phyloP scores from a whole-genome alignment of 2,329 filamentous ascomycete genomes.

The Monosporascus sp. region DNA sequence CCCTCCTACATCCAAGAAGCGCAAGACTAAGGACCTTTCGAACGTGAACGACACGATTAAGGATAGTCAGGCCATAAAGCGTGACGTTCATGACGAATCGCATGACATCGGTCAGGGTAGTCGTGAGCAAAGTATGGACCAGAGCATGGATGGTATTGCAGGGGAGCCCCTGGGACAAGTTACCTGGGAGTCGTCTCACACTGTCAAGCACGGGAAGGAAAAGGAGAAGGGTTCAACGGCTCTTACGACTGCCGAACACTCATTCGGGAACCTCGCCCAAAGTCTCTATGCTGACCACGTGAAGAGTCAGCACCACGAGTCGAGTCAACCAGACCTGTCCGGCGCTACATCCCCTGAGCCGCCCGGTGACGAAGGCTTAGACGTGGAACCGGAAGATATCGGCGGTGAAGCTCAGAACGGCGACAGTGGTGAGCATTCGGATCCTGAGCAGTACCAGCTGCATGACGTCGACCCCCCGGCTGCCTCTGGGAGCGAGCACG shows the following conservation, averaged over 20 bases:
- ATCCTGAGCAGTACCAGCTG: neutral
- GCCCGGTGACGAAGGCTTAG: neutral
- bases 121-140: neutral
- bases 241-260: constrained; percentile 1
- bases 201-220: neutral
- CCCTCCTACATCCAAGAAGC: constrained; percentile 9
- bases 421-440: constrained; percentile 1
- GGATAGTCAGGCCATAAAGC: neutral
- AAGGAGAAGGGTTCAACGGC: neutral
- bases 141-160: neutral
- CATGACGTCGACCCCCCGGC: neutral
- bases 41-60: constrained; percentile 13
- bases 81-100: neutral
- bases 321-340: neutral
- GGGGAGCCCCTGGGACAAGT: neutral
- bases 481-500: neutral
- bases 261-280: constrained; percentile 19
- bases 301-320: constrained; percentile 1
- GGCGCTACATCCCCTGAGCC: neutral
- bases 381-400: neutral
- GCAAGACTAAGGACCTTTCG: constrained; percentile 7
- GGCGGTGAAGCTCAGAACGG: neutral
- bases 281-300: constrained; percentile 18
- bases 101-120: neutral
- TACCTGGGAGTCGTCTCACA: neutral